phyloP scores from a whole-genome alignment of 2,329 filamentous ascomycete genomes.

The Fusarium sp. region DNA sequence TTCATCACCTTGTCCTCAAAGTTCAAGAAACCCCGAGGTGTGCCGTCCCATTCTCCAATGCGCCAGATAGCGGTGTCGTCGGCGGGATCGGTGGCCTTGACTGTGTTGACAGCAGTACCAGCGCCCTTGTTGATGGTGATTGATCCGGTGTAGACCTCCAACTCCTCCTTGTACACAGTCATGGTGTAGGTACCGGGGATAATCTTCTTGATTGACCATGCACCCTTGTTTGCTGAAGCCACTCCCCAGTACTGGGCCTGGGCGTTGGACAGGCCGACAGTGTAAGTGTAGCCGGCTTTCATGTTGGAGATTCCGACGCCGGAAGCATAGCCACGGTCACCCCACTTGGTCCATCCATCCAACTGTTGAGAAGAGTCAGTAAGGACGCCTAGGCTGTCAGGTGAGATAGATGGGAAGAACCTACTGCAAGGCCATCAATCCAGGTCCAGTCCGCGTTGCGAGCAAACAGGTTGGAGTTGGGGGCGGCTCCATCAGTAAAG shows the following conservation, averaged over 20 bases:
- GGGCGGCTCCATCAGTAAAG: slow-evolving; percentile 53
- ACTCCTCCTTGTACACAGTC: slow-evolving; percentile 51
- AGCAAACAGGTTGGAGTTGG: slow-evolving; percentile 51
- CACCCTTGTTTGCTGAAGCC: slow-evolving; percentile 40
- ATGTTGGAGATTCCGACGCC: slow-evolving; percentile 52
- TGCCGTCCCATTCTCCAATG: slow-evolving; percentile 53
- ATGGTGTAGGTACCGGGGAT: slow-evolving; percentile 49
- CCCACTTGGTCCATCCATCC: slow-evolving; percentile 47
- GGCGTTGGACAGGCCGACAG: slow-evolving; percentile 51
- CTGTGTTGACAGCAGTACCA: slow-evolving; percentile 45
- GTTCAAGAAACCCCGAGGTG: slow-evolving; percentile 50
- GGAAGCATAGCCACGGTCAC: slow-evolving; percentile 45
- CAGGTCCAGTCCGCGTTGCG: slow-evolving; percentile 51
- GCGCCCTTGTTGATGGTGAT: slow-evolving; percentile 46
- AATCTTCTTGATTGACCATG: slow-evolving; percentile 47
- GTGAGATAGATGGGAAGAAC: background rate
- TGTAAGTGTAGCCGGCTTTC: slow-evolving; percentile 54
- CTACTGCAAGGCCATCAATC: slow-evolving; percentile 47
- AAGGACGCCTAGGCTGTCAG: background rate
- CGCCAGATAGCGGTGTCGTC: slow-evolving; percentile 50
- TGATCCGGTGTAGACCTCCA: slow-evolving; percentile 45
- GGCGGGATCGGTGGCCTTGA: slow-evolving; percentile 47
- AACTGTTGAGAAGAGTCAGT: slow-evolving; percentile 16
- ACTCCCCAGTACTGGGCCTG: slow-evolving; percentile 53
- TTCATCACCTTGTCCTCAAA: slow-evolving; percentile 53